Percentiles rank a stretch among this genome's conserved stretches.
phyloP scores from a whole-genome alignment of 352 stramenopile genomes.

The Phytopythium kandeliae region DNA sequence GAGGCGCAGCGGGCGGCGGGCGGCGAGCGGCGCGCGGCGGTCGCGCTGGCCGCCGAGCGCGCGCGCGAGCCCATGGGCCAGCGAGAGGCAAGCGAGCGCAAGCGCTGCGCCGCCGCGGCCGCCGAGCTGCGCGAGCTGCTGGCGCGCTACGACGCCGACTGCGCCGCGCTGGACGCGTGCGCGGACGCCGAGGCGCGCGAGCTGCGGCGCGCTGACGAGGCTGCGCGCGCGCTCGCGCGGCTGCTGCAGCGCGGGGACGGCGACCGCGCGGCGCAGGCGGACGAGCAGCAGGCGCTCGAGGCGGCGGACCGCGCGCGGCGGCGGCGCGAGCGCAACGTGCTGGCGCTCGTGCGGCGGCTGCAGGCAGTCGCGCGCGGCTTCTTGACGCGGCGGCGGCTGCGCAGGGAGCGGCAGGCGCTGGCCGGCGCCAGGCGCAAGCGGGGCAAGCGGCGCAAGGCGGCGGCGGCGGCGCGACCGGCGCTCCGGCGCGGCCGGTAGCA shows the following conservation, averaged over 20 bases:
- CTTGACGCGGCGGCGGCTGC: constrained; percentile 31
- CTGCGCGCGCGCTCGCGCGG: constrained; percentile 24
- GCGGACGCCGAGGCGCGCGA: constrained; percentile 28
- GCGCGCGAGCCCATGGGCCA: constrained; percentile 35
- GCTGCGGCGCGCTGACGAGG: constrained; percentile 21
- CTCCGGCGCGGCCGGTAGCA: too few relatives aligned
- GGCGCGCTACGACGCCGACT: constrained; percentile 41
- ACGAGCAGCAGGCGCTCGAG: constrained; percentile 35
- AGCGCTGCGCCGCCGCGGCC: constrained; percentile 28
- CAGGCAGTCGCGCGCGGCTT: constrained; percentile 61
- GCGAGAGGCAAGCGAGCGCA: constrained; percentile 45
- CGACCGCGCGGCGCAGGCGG: constrained; percentile 42
- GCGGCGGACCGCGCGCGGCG: constrained; percentile 18
- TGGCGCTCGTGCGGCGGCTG: constrained; percentile 43
- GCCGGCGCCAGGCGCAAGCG: constrained; percentile 13
- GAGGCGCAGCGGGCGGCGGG: constrained; percentile 27
- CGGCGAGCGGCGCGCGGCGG: constrained; percentile 24
- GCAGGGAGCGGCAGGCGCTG: constrained; percentile 20
- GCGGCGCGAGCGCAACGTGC: constrained; percentile 39
- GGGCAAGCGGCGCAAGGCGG: constrained; percentile 14
- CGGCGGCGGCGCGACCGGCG: constrained; percentile 9
- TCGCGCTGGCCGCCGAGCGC: constrained; percentile 21
- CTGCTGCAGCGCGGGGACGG: constrained; percentile 52
- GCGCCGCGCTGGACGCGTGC: constrained; percentile 32
- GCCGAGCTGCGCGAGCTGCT: constrained; percentile 44